Base-by-base conservation (phyloP, 768 basidiomycete species). In the Hygrophorus pudorinus region DNA sequence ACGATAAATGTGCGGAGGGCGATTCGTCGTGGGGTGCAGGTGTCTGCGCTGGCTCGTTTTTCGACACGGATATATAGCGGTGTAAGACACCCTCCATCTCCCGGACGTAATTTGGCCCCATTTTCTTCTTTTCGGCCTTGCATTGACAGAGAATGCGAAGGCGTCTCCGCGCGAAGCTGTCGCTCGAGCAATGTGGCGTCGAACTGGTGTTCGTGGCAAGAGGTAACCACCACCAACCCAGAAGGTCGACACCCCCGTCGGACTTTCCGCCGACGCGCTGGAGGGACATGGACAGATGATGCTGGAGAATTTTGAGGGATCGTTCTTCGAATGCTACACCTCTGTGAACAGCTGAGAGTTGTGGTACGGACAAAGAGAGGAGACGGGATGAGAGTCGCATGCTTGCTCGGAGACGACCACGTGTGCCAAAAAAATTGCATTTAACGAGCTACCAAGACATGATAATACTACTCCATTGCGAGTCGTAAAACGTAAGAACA, bases 191-290 rank as follows among this genome's bases (percentile, higher is more conserved):
- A 9, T 18, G 8, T 14, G 12, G 31, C 28, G 20, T 12, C 13
- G n/a, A 38, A 18, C 31, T 46, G 38, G 37, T 5, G 35, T n/a
- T n/a, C n/a, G 18, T 10, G 42, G 41, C 14, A 48, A 27, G 45
- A 20, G 85, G 90, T 3, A 94, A 65, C 82, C 81, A 90, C 92
- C 92, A 94, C 88, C 89, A 93, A 12, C 92, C 92, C 42, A 82
- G 59, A 16, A 94, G 68, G 61, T 96, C 92, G 34, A 96, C 67
- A 0, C 92, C 92, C 4, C 91, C 89, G 58, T 94, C 92, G n/a
- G 77, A 72, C 54, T 72, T 78, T n/a, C 91, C 89, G 3, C 91
- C 91, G 12, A 92, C 79, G 41, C 79, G 76, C 37, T 63, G 69
- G 3, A 93, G 70, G 1, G 79, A 71, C 91, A 94, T 96, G 29